Evolutionary conservation across 345 rosid genomes (phyloP), one percentile per base, ranked within the genome.

Genomic region (Gossypioides kirkii): DNA sequence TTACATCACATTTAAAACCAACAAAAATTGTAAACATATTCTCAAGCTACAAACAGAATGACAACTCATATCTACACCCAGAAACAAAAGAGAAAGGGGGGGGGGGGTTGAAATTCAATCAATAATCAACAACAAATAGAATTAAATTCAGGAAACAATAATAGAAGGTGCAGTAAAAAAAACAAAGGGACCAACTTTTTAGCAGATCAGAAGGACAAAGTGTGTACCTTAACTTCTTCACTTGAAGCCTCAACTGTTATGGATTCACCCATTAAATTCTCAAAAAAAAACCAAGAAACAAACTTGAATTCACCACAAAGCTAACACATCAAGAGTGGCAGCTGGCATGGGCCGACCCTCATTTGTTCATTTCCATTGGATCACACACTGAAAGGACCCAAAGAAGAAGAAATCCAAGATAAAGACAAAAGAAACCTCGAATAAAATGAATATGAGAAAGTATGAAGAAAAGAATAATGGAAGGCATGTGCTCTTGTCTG

Each of bases 211-310:
- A 70, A 56, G 70, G 73, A 77, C 87, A 80, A 59, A 62, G 74
- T 10, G 36, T 20, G 70, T 81, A 90, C 94, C 96, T 90, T 84
- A 78, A 83, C 90, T 59, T 78, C 81, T 69, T 66, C 45, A 74
- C 23, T 70, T 69, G 86, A 74, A 79, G 84, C 83, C 38, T 32
- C 38, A 32, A 32, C 38, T 32, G 7, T 5, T 32, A 32, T 5
- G 38, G 38, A 32, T 32, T 32, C 38, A 5, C 38, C 7, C 28
- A 22, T 22, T 22, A 55, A 55, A 55, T 55, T 55, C 61, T 55
- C 32, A 10, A 55, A 17, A 16, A 32, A 28, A 50, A 22, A 28
- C 72, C 41, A 26, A 18, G 25, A 32, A 46, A 54, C 63, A 32
- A 46, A 59, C 63, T 81, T 64, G 76, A 81, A 69, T 74, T 61